Conservation (phyloP, 202 grass and related monocot species). For the Saccharum hybrid region DNA sequence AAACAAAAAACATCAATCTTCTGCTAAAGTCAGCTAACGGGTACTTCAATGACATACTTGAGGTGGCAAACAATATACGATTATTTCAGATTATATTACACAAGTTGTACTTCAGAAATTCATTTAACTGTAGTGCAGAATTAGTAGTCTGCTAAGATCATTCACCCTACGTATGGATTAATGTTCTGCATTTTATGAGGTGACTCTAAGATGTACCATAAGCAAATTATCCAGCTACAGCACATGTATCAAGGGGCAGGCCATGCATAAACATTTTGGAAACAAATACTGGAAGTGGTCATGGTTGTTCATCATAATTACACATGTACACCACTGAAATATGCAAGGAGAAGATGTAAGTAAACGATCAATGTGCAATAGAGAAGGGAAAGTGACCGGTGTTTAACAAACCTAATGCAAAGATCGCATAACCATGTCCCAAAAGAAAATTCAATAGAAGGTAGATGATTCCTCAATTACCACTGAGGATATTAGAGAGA, state of each 20-base stretch:
- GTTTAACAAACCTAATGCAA: background rate
- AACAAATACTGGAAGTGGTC: background rate
- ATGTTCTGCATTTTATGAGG: background rate
- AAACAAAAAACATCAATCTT: constrained; percentile 19
- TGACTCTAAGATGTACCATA: constrained; percentile 14
- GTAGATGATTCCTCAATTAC: constrained; percentile 23
- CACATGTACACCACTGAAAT: background rate
- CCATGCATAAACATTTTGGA: background rate
- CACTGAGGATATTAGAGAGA: constrained; percentile 1
- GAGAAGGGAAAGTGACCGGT: background rate
- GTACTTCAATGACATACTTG: constrained; percentile 10
- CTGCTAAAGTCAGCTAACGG: background rate
- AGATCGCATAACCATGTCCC: background rate
- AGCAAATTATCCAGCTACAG: constrained; percentile 1
- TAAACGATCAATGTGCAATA: background rate
- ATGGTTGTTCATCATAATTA: background rate
- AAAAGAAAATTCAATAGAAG: constrained; percentile 8
- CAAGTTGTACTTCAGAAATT: constrained; percentile 22
- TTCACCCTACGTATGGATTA: background rate
- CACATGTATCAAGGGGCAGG: background rate
- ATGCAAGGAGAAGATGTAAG: constrained; percentile 9
- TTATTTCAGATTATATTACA: constrained; percentile 1
- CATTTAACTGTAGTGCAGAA: constrained; percentile 10
- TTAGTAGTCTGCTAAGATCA: background rate
- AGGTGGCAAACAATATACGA: constrained; percentile 26